Evolutionary conservation across 345 rosid genomes (phyloP), one percentile per base, ranked within the genome.

Genomic region (Hypericum perforatum): DNA sequence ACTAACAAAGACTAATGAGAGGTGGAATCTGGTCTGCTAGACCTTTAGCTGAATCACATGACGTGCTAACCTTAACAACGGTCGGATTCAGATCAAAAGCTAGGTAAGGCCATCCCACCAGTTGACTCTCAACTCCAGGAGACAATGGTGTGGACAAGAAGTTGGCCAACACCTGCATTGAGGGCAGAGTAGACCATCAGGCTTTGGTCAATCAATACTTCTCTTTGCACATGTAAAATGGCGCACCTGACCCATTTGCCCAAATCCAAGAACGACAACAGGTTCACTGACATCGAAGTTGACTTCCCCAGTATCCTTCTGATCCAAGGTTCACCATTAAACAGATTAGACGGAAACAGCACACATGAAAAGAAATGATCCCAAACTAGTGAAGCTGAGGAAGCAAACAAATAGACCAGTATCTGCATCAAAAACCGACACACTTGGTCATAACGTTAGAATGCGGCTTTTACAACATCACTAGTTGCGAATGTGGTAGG

Each of bases 71-170:
- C 95, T 85, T 81, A 36, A 87, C 96, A 39, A 87, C 95, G 45
- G 96, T 61, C 56, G 86, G 95, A 65, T 91, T 77, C 60, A 91
- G 79, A 74, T 91, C 98, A 76, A 91, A 91, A 58, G 92, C 96
- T 61, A 91, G 69, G 58, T 74, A 91, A 70, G 85, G 89, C 85
- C 79, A 78, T 62, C 92, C 96, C 41, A 69, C 76, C 52, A 54
- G 48, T 43, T 72, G 76, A 4, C 73, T 69, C 47, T 84, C 96
- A 51, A 59, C 57, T 59, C 85, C 94, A 59, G 96, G 68, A 61
- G 77, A 81, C 68, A 91, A 73, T 2, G 95, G 98, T 5, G 96
- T 76, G 14, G 95, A 76, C 69, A 91, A 76, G 66, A 91, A 86
- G 73, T 91, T 91, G 55, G 95, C 96, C 32, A 91, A 81, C 56